Conservation (phyloP, 345 rosid species). For the Euphorbia lathyris region DNA sequence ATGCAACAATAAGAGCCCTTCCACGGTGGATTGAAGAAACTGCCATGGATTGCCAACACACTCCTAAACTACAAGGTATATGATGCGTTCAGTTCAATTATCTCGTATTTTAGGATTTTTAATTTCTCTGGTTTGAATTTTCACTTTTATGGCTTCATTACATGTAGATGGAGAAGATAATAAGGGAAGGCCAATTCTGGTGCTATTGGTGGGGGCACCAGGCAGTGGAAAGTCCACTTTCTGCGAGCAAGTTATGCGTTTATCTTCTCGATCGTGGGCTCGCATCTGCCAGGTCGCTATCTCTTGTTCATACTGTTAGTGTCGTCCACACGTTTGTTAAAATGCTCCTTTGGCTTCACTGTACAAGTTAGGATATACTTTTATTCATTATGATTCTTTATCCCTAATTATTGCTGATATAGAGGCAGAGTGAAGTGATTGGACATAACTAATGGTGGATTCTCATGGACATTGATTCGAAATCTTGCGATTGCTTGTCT, state of each 20-base stretch:
- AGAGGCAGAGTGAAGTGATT: neutral
- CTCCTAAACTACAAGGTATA: slow-evolving; percentile 28
- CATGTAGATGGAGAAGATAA: slow-evolving; percentile 33
- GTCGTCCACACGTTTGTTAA: slow-evolving; percentile 32
- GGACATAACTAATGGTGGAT: too few species aligned
- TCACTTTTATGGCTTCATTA: neutral
- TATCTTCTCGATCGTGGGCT: slow-evolving; percentile 65
- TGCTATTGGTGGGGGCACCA: slow-evolving; percentile 71
- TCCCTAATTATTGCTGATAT: neutral
- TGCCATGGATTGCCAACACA: slow-evolving; percentile 45
- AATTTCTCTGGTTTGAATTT: neutral
- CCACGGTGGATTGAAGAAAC: neutral
- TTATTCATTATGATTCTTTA: neutral
- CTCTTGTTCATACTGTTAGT: neutral
- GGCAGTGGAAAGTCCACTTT: slow-evolving; percentile 97
- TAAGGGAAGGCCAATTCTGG: slow-evolving; percentile 41
- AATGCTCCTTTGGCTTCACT: slow-evolving; percentile 25
- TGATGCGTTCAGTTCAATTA: neutral
- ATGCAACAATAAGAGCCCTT: too few species aligned
- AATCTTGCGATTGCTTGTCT: neutral
- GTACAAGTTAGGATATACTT: neutral
- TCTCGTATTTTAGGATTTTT: neutral
- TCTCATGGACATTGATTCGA: neutral
- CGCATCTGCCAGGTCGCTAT: slow-evolving; percentile 84
- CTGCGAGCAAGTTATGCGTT: slow-evolving; percentile 58